Conservation (phyloP, 2,329 filamentous ascomycete genomes). For the Aspergillus japonicus region DNA sequence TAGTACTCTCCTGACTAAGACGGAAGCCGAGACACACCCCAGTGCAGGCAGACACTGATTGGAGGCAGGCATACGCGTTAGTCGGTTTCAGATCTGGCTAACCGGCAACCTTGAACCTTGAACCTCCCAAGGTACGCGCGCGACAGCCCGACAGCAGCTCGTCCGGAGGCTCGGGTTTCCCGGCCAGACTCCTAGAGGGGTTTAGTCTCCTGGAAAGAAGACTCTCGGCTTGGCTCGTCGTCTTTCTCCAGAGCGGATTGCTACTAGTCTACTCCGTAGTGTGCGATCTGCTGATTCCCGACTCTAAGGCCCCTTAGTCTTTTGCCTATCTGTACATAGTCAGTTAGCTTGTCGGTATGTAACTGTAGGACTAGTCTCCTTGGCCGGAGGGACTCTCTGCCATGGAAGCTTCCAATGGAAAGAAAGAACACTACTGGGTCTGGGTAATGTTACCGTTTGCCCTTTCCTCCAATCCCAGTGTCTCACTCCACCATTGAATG, state of each 20-base stretch:
- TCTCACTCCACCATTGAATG: background rate
- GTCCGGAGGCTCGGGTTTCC: background rate
- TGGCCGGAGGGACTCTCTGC: background rate
- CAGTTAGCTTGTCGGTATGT: background rate
- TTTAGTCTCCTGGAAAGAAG: no score
- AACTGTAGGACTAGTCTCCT: background rate
- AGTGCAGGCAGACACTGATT: constrained; percentile 11
- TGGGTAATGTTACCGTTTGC: background rate
- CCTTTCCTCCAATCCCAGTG: background rate
- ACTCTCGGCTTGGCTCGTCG: background rate
- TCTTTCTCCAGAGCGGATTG: background rate
- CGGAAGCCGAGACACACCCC: constrained; percentile 3
- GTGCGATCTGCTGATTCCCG: constrained; percentile 2
- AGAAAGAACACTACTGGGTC: background rate
- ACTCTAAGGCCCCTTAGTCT: background rate
- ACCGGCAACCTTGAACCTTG: background rate
- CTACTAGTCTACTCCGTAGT: background rate
- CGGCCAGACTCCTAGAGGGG: background rate
- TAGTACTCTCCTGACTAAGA: constrained; percentile 1
- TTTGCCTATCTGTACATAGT: background rate
- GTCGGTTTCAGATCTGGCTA: constrained; percentile 22
- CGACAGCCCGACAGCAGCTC: background rate
- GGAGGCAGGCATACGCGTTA: constrained; percentile 13
- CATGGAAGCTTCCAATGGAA: background rate
- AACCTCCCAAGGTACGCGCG: background rate